A percentile compares a stretch with the other conserved stretches of the same genome.
phyloP scores from a whole-genome alignment of 2,329 filamentous ascomycete species.

The Diaporthe longicolla region DNA sequence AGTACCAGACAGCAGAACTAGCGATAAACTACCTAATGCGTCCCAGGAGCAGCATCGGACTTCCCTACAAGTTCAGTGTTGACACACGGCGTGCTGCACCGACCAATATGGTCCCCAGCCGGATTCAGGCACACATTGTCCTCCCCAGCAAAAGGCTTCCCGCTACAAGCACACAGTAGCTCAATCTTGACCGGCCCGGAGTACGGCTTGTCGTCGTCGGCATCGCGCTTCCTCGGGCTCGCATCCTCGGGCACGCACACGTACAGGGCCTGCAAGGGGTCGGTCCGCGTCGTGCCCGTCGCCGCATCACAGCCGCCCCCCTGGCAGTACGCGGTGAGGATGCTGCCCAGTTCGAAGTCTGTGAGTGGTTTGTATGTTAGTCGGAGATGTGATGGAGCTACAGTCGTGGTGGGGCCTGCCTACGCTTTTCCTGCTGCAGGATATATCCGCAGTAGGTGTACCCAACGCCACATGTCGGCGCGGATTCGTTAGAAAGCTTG shows the following conservation, averaged over 20 bases:
- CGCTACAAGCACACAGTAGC: slow-evolving; percentile 42
- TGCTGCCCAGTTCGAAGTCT: slow-evolving; percentile 41
- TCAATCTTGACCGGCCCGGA: slow-evolving; percentile 42
- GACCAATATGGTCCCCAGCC: slow-evolving; percentile 40
- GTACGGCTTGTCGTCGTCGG: slow-evolving; percentile 32
- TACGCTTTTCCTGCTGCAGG: slow-evolving; percentile 40
- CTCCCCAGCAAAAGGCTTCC: slow-evolving; percentile 29
- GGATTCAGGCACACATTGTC: slow-evolving; percentile 41
- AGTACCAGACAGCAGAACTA: background rate
- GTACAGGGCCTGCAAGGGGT: slow-evolving; percentile 40
- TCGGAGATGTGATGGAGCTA: too few relatives aligned
- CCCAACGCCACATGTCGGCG: slow-evolving; percentile 36
- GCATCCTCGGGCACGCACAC: slow-evolving; percentile 40
- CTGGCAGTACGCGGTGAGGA: slow-evolving; percentile 42
- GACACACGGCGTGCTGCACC: slow-evolving; percentile 39
- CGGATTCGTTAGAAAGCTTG: slow-evolving; percentile 15
- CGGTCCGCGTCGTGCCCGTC: slow-evolving; percentile 38
- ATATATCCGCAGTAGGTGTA: slow-evolving; percentile 43
- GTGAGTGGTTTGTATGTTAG: background rate
- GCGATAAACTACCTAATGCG: background rate
- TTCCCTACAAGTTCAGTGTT: slow-evolving; percentile 3
- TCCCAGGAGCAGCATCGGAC: background rate
- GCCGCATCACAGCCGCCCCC: slow-evolving; percentile 37
- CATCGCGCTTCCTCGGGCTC: slow-evolving; percentile 32
- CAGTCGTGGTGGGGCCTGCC: background rate